These are phyloP conservation scores for Rhizopus sp. DNA, from an alignment of 371 early-diverging fungal species.

Conservation along the genomic window DNA sequence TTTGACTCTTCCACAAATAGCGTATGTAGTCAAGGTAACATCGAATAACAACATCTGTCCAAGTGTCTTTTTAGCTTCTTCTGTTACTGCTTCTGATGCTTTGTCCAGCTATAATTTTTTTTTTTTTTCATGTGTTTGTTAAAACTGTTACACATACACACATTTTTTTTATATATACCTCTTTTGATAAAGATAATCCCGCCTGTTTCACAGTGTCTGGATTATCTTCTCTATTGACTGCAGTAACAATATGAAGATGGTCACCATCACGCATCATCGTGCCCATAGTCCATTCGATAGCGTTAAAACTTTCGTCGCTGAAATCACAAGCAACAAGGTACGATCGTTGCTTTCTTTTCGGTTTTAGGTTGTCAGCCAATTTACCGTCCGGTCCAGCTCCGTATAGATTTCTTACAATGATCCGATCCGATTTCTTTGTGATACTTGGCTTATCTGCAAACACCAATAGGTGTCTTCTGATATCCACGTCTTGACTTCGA, in stretches of 20 bases:
- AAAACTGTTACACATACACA: background rate
- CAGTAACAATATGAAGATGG: conserved; percentile 52
- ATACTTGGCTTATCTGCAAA: conserved; percentile 29
- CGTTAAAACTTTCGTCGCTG: conserved; percentile 42
- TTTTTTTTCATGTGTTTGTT: background rate
- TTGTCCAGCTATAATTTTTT: conserved; percentile 22
- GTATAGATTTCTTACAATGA: conserved; percentile 29
- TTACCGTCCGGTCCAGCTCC: conserved; percentile 24
- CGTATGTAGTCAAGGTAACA: conserved; percentile 47
- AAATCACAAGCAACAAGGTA: conserved; percentile 51
- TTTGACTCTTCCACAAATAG: conserved; percentile 55
- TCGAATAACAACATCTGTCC: conserved; percentile 49
- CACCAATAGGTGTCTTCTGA: conserved; percentile 21
- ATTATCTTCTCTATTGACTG: conserved; percentile 47
- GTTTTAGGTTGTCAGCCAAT: conserved; percentile 4
- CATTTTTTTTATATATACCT: conserved; percentile 12
- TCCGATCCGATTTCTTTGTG: conserved; percentile 17
- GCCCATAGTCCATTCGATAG: conserved; percentile 60
- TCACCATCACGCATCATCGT: conserved; percentile 62
- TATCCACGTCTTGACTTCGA: conserved; percentile 16
- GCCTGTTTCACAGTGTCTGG: conserved; percentile 33
- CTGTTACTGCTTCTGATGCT: conserved; percentile 32
- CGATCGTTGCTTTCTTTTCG: conserved; percentile 14
- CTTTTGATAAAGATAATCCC: conserved; percentile 27
- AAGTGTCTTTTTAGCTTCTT: conserved; percentile 32